Base-by-base conservation (phyloP, 805 yeast species). In the Candida odintsovae region DNA sequence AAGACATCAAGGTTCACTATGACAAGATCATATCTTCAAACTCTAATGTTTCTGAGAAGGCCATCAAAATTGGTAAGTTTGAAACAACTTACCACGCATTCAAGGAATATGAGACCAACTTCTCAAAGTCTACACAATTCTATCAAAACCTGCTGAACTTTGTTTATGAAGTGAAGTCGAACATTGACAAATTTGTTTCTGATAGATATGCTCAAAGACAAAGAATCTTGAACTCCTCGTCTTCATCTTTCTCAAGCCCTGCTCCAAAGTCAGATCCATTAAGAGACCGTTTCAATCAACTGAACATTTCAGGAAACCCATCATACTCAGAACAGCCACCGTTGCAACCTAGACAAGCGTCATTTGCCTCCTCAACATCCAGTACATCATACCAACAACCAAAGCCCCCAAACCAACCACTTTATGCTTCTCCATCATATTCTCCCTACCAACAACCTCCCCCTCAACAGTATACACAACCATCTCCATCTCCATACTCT, bases 51-150 rank as follows among this genome's bases (percentile, higher is more conserved):
- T 55, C 76, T 63, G 60, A 70, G 55, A 57, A 68, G 58, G 66
- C 74, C 12, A 59, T 56, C 29, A 64, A 69, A 54, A 72, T 72
- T 42, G 69, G 65, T 6, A 67, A 69, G 40, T 68, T 76, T 46
- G 62, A 74, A 43, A 61, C 65, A 7, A 82, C 89, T 2, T 76
- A 73, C 54, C 70, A 74, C 8, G 66, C 68, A 18, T 89, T 90
- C 82, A 70, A 70, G 33, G 73, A 74, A 15, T 83, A 81, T 53
- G 63, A 69, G 12, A 67, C 68, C 7, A 96, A 95, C 6, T 61
- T 78, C 45, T 64, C 67, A 15, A 81, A 78, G 52, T 95, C 95
- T 0, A 55, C 65, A 10, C 72, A 66, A 11, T 86, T 88, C 58
- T 92, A 92, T 62, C 65, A 67, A 8, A 75, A 78, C 49, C 59